phyloP scores from a whole-genome alignment of 257 asterid genomes.

The Jacaranda mimosifolia region DNA sequence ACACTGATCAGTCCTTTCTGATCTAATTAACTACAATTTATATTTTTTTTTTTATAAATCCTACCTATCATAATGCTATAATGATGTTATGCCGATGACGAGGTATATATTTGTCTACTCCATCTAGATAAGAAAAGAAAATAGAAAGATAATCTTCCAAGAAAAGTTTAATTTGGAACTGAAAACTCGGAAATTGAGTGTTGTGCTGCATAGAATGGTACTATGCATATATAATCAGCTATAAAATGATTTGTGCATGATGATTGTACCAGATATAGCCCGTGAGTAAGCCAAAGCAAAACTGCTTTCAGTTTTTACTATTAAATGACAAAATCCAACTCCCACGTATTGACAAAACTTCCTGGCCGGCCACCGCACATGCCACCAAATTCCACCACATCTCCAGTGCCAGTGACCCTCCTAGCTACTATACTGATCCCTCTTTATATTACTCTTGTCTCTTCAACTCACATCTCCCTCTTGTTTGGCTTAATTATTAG shows the following conservation, averaged over 20 bases:
- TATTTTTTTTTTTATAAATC: no score
- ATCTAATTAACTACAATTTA: no score
- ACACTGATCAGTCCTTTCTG: no score
- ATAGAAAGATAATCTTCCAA: neutral
- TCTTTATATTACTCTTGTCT: conserved; percentile 19
- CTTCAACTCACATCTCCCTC: conserved; percentile 25
- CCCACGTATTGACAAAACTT: conserved; percentile 63
- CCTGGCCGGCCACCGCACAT: conserved; percentile 81
- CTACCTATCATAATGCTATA: neutral
- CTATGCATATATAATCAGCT: neutral
- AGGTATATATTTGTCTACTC: neutral
- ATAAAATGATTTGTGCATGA: conserved; percentile 66
- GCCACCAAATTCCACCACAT: conserved; percentile 48
- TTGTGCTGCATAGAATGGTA: neutral
- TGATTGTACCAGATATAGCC: conserved; percentile 51
- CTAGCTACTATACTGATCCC: neutral
- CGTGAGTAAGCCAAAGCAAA: conserved; percentile 70
- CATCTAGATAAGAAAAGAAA: neutral
- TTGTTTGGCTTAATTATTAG: neutral
- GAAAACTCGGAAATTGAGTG: neutral
- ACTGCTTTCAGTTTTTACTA: conserved; percentile 43
- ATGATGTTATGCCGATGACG: neutral
- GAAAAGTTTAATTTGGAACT: neutral
- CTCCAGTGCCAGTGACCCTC: neutral
- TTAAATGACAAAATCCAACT: conserved; percentile 71